phyloP scores from a whole-genome alignment of 2,329 filamentous ascomycete genomes.

The Periconia digitata region DNA sequence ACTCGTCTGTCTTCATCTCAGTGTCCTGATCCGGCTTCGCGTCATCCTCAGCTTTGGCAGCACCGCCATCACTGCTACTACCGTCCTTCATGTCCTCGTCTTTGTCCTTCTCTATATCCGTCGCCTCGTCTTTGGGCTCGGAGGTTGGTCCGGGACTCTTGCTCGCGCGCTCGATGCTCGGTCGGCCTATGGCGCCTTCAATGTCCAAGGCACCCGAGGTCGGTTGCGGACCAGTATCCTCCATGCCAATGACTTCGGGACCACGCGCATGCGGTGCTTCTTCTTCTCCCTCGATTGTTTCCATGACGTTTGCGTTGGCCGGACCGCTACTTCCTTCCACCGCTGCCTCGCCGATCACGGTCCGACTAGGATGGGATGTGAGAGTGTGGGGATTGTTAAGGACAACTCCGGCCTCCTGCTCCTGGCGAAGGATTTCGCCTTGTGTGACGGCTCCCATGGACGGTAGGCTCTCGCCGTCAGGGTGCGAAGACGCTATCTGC shows the following conservation, averaged over 20 bases:
- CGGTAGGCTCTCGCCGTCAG: constrained; percentile 40
- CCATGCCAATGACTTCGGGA: constrained; percentile 79
- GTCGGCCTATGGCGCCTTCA: constrained; percentile 40
- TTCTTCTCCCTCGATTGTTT: constrained; percentile 52
- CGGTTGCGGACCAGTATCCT: constrained; percentile 79
- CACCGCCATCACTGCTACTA: constrained; percentile 14
- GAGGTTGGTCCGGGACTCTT: constrained; percentile 26
- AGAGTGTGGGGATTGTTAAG: constrained; percentile 52
- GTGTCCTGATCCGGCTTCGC: constrained; percentile 16
- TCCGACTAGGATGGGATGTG: constrained; percentile 26
- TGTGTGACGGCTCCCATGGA: constrained; percentile 59
- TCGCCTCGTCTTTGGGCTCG: constrained; percentile 8
- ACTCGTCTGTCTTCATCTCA: constrained; percentile 24
- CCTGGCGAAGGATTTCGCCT: constrained; percentile 81
- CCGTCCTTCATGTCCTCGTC: constrained; percentile 9
- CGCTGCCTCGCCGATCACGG: constrained; percentile 22
- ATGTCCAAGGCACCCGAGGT: constrained; percentile 51
- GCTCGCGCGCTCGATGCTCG: constrained; percentile 29
- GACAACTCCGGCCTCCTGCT: constrained; percentile 79
- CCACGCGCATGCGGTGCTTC: constrained; percentile 76
- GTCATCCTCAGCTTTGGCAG: constrained; percentile 15
- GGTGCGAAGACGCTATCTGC: constrained; percentile 36
- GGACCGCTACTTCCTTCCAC: constrained; percentile 14
- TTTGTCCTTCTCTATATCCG: constrained; percentile 22
- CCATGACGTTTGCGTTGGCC: constrained; percentile 14